Evolutionary conservation across 257 asterid species (phyloP), one percentile per base, ranked within the genome.

Genomic region (Prunella vulgaris): DNA sequence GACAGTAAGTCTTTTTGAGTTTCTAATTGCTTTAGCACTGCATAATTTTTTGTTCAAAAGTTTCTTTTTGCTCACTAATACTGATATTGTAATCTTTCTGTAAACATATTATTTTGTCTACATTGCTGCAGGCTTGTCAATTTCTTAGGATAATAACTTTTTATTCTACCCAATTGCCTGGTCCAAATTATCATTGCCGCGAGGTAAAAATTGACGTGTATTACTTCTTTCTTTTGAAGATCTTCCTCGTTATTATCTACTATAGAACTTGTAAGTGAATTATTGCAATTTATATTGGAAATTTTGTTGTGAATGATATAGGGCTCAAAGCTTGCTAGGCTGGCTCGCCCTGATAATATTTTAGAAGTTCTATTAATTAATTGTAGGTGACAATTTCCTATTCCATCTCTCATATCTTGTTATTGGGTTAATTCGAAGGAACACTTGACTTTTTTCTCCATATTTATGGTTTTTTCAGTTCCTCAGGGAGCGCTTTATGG

Each of bases 101-200:
- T 48, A 30, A 27, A 49, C 54, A 1, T 7, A 44, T 21, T 30
- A 7, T 10, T 58, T n/a, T 65, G 4, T 57, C 33, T 65, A 3
- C 62, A 61, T 38, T 64, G 68, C 49, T 69, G 60, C 93, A 91
- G 99, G 95, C 87, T 73, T 88, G 99, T 78, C 99, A 94, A 81
- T 27, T 83, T 66, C 97, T 94, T 74, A 86, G 99, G 78, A 87
- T 91, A 65, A 59, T 94, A 53, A 91, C 97, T 3, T 94, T 94
- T 73, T 94, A 89, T 75, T 87, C 99, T 63, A 94, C 99, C 18
- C 96, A 86, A 66, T 92, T 94, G 59, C 98, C 99, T 0, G 99
- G 99, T 79, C 98, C 99, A 51, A 94, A 94, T 69, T 94, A 94
- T 75, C 99, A 91, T 73, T 91, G 99, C 71, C 96, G 99, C 17